phyloP scores from a whole-genome alignment of 2,329 filamentous ascomycete genomes.

The Cercospora zeae-maydis region DNA sequence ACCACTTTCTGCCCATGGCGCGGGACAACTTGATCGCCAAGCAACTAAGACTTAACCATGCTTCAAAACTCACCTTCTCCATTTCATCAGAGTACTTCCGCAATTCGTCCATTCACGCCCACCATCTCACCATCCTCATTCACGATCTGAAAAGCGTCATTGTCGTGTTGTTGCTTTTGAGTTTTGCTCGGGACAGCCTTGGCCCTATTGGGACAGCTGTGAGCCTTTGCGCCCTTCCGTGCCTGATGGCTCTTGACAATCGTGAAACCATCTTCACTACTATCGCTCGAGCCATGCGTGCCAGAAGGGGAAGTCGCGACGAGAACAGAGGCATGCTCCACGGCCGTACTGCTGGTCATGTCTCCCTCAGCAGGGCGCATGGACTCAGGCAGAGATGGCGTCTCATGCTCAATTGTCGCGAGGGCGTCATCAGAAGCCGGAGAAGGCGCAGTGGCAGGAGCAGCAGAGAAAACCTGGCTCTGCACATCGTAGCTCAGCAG shows the following conservation, averaged over 20 bases:
- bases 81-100: background rate
- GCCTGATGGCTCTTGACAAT: conserved; percentile 13
- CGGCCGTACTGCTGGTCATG: conserved; percentile 1
- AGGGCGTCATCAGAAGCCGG: background rate
- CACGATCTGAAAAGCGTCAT: conserved; percentile 3
- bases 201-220: background rate
- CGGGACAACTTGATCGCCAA: too few species aligned
- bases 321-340: conserved; percentile 3
- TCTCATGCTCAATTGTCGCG: background rate
- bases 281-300: conserved; percentile 9
- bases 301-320: conserved; percentile 13
- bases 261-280: conserved; percentile 22
- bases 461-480: conserved; percentile 21
- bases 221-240: conserved; percentile 1
- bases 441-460: background rate
- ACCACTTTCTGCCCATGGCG: too few species aligned
- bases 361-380: conserved; percentile 15
- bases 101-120: background rate
- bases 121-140: conserved; percentile 6
- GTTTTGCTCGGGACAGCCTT: background rate
- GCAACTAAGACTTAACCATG: too few species aligned
- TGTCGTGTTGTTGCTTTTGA: background rate
- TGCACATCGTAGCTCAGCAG: conserved; percentile 24
- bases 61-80: background rate
- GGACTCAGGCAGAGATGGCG: background rate